Percentiles rank a stretch among this genome's conserved stretches.
Evolutionary conservation across 805 yeast genomes (phyloP).

Genomic region (Lipomyces japonicus): DNA sequence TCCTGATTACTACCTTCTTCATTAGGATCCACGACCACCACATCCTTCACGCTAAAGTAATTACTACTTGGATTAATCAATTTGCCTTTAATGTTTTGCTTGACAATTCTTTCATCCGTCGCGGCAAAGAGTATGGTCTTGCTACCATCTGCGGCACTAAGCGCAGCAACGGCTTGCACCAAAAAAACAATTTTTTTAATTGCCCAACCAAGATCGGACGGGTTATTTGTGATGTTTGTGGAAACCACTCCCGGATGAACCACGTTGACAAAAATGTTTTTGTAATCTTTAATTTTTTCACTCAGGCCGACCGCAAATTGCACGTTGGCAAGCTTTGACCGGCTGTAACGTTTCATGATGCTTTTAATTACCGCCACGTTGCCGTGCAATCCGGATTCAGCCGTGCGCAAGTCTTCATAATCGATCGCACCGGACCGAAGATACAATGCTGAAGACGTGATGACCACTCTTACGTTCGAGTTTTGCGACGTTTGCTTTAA

Average conservation of each 20-base stretch:
- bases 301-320: conserved; percentile 15
- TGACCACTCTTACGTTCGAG: conserved; percentile 18
- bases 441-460: conserved; percentile 15
- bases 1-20: not conserved
- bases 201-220: conserved; percentile 15
- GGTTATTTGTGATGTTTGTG: conserved; percentile 15
- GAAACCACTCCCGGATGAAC: conserved; percentile 24
- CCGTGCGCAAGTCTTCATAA: conserved; percentile 5
- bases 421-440: conserved; percentile 10
- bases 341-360: conserved; percentile 14
- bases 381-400: conserved; percentile 3
- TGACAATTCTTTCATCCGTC: conserved; percentile 8
- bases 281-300: conserved; percentile 2
- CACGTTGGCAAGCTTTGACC: conserved; percentile 23
- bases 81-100: conserved; percentile 6
- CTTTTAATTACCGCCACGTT: not conserved
- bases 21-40: too few species aligned
- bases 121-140: conserved; percentile 20
- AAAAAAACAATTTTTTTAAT: conserved; percentile 1
- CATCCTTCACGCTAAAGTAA: conserved; percentile 3
- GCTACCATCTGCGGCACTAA: conserved; percentile 17
- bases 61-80: conserved; percentile 11
- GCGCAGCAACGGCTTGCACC: not conserved
- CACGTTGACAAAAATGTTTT: conserved; percentile 25
- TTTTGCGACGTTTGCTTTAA: conserved; percentile 12